Conservation (phyloP, 306 rosid genomes). For the Vigna nakashimae region DNA sequence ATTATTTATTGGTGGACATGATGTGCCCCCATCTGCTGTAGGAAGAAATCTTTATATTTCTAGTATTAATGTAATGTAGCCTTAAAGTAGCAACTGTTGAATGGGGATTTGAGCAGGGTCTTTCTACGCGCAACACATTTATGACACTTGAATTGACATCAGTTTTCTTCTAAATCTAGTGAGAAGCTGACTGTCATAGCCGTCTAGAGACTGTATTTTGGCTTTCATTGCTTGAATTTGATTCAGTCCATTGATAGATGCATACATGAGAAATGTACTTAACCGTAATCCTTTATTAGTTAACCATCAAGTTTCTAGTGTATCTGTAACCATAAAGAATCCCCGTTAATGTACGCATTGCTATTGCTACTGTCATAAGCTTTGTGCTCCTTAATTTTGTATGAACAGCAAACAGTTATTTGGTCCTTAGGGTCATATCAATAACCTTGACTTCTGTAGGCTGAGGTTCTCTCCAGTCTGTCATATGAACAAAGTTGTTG, state of each 20-base stretch:
- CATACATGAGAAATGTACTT: constrained; percentile 42
- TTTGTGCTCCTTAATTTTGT: constrained; percentile 29
- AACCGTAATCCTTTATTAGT: constrained; percentile 23
- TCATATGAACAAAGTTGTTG: constrained; percentile 40
- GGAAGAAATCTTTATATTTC: constrained; percentile 71
- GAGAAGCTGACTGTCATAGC: constrained; percentile 39
- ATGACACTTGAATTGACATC: constrained; percentile 43
- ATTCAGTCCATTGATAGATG: constrained; percentile 23
- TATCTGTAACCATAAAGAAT: constrained; percentile 20
- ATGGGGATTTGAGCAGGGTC: constrained; percentile 45
- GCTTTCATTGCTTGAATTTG: constrained; percentile 40
- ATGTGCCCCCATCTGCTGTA: constrained; percentile 65
- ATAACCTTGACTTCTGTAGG: constrained; percentile 40
- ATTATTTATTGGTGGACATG: constrained; percentile 68
- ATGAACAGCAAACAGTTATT: neutral
- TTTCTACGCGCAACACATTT: constrained; percentile 32
- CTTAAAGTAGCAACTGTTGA: constrained; percentile 59
- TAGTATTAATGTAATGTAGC: constrained; percentile 70
- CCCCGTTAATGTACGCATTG: constrained; percentile 35
- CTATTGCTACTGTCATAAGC: neutral
- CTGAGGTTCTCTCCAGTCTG: constrained; percentile 43
- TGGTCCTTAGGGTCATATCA: constrained; percentile 33
- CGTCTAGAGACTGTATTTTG: constrained; percentile 32
- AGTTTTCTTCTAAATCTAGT: constrained; percentile 43
- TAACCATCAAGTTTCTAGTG: constrained; percentile 13